Percentiles rank a stretch among this genome's conserved stretches.
These are phyloP conservation scores for Begonia fuchsioides DNA, from an alignment of 306 rosid species.

Conservation along the genomic window DNA sequence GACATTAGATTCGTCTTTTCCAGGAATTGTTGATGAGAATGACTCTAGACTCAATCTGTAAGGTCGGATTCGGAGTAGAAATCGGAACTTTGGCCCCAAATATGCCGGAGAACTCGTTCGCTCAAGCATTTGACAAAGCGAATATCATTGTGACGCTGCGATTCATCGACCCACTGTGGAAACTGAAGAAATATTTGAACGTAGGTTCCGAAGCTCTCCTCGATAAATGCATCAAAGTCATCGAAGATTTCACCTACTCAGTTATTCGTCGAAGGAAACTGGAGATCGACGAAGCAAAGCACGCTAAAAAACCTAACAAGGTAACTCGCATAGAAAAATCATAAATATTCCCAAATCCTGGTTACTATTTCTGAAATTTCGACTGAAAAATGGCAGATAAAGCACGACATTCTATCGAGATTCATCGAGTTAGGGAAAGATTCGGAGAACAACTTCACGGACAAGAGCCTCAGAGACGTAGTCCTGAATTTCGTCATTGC, in stretches of 20 bases:
- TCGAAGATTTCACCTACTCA: constrained; percentile 72
- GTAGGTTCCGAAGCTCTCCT: constrained; percentile 82
- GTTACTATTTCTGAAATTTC: background rate
- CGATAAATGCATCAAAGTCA: constrained; percentile 48
- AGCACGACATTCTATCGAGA: constrained; percentile 79
- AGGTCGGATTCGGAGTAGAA: constrained; percentile 95
- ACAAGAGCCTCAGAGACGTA: constrained; percentile 75
- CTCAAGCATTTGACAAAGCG: constrained; percentile 74
- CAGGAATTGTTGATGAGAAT: constrained; percentile 88
- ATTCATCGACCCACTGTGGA: constrained; percentile 88
- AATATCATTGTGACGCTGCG: constrained; percentile 79
- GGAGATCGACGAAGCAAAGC: constrained; percentile 45
- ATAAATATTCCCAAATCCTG: background rate
- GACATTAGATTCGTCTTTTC: constrained; percentile 3
- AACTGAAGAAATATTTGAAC: constrained; percentile 44
- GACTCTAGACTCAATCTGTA: constrained; percentile 89
- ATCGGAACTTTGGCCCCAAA: constrained; percentile 74
- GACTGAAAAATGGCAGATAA: constrained; percentile 36
- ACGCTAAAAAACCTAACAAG: constrained; percentile 23
- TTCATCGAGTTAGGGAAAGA: constrained; percentile 59
- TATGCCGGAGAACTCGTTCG: constrained; percentile 65
- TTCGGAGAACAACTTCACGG: constrained; percentile 31
- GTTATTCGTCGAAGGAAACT: constrained; percentile 66
- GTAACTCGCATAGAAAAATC: constrained; percentile 16
- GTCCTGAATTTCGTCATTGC: constrained; percentile 92